These are phyloP conservation scores for Dittrichia graveolens DNA, from an alignment of 129 eudicot species.

Conservation along the genomic window DNA sequence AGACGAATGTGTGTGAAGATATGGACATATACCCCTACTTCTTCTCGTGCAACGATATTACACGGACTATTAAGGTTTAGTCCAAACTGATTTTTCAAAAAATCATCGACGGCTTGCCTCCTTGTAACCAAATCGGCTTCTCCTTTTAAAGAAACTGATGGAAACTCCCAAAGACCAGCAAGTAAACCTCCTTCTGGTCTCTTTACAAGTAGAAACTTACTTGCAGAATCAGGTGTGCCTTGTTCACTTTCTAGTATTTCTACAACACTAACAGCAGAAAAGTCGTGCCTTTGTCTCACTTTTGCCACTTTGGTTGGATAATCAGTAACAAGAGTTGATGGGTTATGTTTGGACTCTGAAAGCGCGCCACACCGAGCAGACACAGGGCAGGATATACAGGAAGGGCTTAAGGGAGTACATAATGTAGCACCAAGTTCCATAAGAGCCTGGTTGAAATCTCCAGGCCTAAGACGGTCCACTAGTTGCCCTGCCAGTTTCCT, in stretches of 20 bases:
- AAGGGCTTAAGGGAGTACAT: conserved; percentile 66
- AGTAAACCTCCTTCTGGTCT: conserved; percentile 94
- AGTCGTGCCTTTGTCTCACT: conserved; percentile 80
- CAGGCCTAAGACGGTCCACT: conserved; percentile 87
- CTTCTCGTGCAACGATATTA: conserved; percentile 61
- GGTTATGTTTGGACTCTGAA: conserved; percentile 41
- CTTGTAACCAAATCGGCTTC: conserved; percentile 61
- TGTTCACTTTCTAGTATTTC: conserved; percentile 57
- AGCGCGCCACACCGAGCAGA: conserved; percentile 67
- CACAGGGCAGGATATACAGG: conserved; percentile 73
- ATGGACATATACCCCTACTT: conserved; percentile 83
- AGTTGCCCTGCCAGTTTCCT: conserved; percentile 84
- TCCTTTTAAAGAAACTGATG: conserved; percentile 63
- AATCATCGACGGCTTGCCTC: conserved; percentile 60
- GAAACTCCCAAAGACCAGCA: conserved; percentile 99
- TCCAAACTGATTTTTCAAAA: conserved; percentile 60
- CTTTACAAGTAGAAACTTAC: conserved; percentile 71
- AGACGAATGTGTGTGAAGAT: conserved; percentile 89
- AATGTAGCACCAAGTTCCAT: conserved; percentile 98
- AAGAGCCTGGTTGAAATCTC: conserved; percentile 96
- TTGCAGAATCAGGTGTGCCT: conserved; percentile 30
- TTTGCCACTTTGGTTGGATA: conserved; percentile 86
- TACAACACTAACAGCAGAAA: conserved; percentile 81
- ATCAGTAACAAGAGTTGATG: conserved; percentile 63
- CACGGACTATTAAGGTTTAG: conserved; percentile 44